phyloP scores from a whole-genome alignment of 1,139 yeast species.

The Lodderomyces metapsilosis region DNA sequence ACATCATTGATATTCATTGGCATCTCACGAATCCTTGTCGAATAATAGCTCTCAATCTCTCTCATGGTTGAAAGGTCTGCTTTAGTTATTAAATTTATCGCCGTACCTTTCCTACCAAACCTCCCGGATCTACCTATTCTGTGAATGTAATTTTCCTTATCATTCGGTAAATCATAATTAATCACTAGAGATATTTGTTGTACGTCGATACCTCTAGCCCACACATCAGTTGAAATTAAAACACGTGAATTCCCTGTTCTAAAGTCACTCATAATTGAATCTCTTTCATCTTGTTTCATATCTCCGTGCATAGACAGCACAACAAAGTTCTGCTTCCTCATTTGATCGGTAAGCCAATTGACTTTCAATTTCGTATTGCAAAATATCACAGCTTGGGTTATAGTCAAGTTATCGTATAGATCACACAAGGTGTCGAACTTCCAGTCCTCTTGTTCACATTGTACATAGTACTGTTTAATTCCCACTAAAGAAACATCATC shows the following conservation, averaged over 20 bases:
- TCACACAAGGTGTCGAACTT: conserved; percentile 94
- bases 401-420: conserved; percentile 87
- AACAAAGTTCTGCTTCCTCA: conserved; percentile 78
- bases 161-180: conserved; percentile 85
- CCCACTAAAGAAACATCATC: conserved; percentile 90
- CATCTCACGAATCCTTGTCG: conserved; percentile 80
- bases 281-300: conserved; percentile 92
- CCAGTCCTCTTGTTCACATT: conserved; percentile 92
- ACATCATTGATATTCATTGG: conserved; percentile 69
- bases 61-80: conserved; percentile 60
- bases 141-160: conserved; percentile 87
- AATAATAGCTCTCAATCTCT: conserved; percentile 76
- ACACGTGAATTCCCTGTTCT: conserved; percentile 78
- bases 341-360: conserved; percentile 82
- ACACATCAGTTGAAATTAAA: conserved; percentile 89
- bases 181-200: conserved; percentile 96
- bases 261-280: conserved; percentile 83
- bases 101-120: conserved; percentile 94
- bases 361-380: conserved; percentile 92
- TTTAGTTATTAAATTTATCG: conserved; percentile 79
- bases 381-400: conserved; percentile 94
- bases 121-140: conserved; percentile 95
- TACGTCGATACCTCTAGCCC: conserved; percentile 98
- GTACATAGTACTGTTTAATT: conserved; percentile 80
- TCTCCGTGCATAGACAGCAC: conserved; percentile 97